Base-by-base conservation (phyloP, 495 filamentous ascomycete species). In the Rostrohypoxylon terebratum region DNA sequence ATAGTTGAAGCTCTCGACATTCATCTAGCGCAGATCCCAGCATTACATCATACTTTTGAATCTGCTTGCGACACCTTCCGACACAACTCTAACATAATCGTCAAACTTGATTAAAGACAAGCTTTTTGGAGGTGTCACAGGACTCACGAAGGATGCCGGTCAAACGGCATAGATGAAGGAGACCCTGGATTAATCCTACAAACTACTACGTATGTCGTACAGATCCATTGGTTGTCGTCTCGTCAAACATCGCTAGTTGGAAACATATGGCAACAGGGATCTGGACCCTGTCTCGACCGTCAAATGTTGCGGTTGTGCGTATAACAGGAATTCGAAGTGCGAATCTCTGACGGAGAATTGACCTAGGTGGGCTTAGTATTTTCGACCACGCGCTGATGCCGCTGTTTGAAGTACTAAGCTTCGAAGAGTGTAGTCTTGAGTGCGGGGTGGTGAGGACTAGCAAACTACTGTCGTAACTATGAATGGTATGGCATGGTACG, bases 381-480 rank as follows among this genome's bases (percentile, higher is more conserved):
- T 73, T 69, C 34, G 9, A 69, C 71, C 66, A 73, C 62, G 71
- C 71, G 71, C 71, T 73, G 61, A 55, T 69, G 44, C 71, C 71
- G 53, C 65, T 21, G 18, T 34, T 69, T 21, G 48, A 14, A 65
- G 33, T 23, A 58, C 59, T 21, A 69, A 60, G 28, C 40, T 66
- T 48, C 33, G 47, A 45, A 48, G 48, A 23, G 40, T 47, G 47
- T 44, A 47, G 57, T 33, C 33, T 21, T 66, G 57, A 54, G 66
- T 73, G 71, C 71, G 71, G 71, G 71, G 71, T 69, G 58, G 48
- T 65, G 31, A 47, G 65, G 48, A 40, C 70, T 73, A 65, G 40
- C 59, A 63, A 65, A 44, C 55, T 42, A 59, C 6, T 28, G 11
- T 38, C 7, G 28, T 28, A 28, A 28, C 28, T 28, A 28, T 28